phyloP scores from a whole-genome alignment of 2,329 filamentous ascomycete genomes.

The Aspergillus neoniger region DNA sequence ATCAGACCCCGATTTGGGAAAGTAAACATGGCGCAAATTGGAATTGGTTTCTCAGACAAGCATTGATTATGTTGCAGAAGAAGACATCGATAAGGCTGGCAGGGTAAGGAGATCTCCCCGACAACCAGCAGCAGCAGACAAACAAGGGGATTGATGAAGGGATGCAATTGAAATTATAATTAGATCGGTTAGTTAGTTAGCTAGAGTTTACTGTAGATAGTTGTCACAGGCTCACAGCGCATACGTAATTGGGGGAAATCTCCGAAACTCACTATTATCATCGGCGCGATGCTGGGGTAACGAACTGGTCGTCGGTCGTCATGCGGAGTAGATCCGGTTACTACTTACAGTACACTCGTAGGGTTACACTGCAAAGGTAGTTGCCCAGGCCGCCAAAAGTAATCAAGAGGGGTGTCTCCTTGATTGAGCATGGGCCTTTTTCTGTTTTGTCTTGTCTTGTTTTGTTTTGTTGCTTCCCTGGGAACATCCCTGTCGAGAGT shows the following conservation, averaged over 20 bases:
- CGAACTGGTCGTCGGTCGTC: neutral
- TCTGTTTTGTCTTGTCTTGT: too few relatives aligned
- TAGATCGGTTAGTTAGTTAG: too few relatives aligned
- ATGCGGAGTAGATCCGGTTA: neutral
- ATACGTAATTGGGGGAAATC: constrained; percentile 1
- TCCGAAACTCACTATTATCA: neutral
- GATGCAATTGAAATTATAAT: neutral
- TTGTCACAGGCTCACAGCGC: neutral
- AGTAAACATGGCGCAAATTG: too few relatives aligned
- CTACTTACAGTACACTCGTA: neutral
- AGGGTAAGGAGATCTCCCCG: neutral
- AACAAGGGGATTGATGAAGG: neutral
- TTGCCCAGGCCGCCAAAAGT: neutral
- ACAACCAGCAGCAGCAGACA: neutral
- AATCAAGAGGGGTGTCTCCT: constrained; percentile 1
- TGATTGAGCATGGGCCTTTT: constrained; percentile 3
- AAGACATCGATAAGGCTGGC: neutral
- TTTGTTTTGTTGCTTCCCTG: neutral
- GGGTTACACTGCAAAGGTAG: neutral
- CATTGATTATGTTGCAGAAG: neutral
- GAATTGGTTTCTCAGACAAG: too few relatives aligned
- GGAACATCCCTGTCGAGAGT: constrained; percentile 1
- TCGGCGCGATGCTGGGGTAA: neutral
- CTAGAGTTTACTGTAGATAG: neutral
- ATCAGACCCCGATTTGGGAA: too few relatives aligned